Evolutionary conservation across 176 grass and related monocot species (phyloP), one percentile per base, ranked within the genome.

Genomic region (Elymus sibiricus): DNA sequence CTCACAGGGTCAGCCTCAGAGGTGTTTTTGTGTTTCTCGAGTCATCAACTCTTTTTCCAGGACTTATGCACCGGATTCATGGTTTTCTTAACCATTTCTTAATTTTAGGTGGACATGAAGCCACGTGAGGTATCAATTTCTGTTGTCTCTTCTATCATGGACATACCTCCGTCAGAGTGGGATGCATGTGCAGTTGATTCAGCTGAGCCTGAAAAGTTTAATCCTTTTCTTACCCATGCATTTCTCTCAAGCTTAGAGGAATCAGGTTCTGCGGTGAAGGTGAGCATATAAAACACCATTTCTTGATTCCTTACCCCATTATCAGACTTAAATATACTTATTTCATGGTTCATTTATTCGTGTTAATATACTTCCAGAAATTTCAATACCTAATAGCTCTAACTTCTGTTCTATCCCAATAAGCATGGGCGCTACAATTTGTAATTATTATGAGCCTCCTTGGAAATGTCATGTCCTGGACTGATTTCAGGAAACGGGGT

Each of bases 241-340:
- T 98, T 98, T 24, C 93, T 98, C 67, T 94, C 91, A 55, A 92
- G 93, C 82, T 95, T 98, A 91, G 96, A 98, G 73, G 96, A 98
- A 88, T 90, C 96, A 68, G 56, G 88, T 85, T 98, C 89, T 81
- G 90, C 91, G 38, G 88, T 93, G 37, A 94, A 95, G 91, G 96
- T 98, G 70, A 65, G 24, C 74, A 31, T 16, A 63, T 79, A 24
- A 78, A 82, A 1, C 74, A 78, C 28, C 44, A 72, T 19, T 49
- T 75, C 13, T 27, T 53, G 43, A n/a, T 85, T 74, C 77, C 56
- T 58, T 80, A 38, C 16, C 13, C 14, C 47, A 28, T 82, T n/a
- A 81, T 77, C 76, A 40, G 26, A 51, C 60, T 44, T 77, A 34
- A 34, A 5, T 25, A 53, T 86, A 21, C 55, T 63, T 82, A 64